Evolutionary conservation across 2,329 filamentous ascomycete genomes (phyloP).

Genomic region (Hirsutella rhossiliensis): DNA sequence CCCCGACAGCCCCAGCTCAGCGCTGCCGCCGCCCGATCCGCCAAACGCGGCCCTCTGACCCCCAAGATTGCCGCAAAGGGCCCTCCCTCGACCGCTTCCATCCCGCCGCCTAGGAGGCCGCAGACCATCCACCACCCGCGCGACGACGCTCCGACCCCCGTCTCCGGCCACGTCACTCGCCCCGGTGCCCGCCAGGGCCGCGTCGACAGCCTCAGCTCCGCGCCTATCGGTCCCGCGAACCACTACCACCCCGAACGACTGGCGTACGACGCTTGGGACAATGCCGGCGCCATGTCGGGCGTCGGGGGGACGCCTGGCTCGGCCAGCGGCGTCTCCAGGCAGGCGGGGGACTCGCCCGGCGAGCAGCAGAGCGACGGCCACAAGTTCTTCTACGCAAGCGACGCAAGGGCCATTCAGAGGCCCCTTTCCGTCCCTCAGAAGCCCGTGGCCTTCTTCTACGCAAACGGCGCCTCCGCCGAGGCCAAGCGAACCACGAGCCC

Average conservation of each 20-base stretch:
- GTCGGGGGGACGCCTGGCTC: background rate
- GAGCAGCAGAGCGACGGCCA: constrained; percentile 14
- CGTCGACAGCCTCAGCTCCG: constrained; percentile 54
- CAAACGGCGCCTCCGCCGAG: constrained; percentile 34
- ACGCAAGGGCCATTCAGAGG: constrained; percentile 43
- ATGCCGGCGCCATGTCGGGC: background rate
- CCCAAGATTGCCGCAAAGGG: constrained; percentile 41
- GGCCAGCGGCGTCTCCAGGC: constrained; percentile 5
- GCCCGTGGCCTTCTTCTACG: constrained; percentile 42
- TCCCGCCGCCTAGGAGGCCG: constrained; percentile 20
- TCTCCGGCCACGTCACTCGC: constrained; percentile 57
- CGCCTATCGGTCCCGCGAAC: constrained; percentile 52
- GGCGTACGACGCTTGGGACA: constrained; percentile 30
- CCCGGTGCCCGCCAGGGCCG: constrained; percentile 63
- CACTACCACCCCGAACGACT: constrained; percentile 32
- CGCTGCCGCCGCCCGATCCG: constrained; percentile 44
- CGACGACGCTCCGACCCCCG: constrained; percentile 42
- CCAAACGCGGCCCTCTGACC: constrained; percentile 36
- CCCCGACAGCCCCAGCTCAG: constrained; percentile 59
- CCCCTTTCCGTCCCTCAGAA: constrained; percentile 31
- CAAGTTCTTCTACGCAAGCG: constrained; percentile 90
- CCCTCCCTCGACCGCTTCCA: constrained; percentile 28
- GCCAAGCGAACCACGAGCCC: constrained; percentile 21
- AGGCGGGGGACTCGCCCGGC: constrained; percentile 12
- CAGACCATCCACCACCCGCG: constrained; percentile 8